phyloP scores from a whole-genome alignment of 805 yeast genomes.

The Pichia pseudocactophila region DNA sequence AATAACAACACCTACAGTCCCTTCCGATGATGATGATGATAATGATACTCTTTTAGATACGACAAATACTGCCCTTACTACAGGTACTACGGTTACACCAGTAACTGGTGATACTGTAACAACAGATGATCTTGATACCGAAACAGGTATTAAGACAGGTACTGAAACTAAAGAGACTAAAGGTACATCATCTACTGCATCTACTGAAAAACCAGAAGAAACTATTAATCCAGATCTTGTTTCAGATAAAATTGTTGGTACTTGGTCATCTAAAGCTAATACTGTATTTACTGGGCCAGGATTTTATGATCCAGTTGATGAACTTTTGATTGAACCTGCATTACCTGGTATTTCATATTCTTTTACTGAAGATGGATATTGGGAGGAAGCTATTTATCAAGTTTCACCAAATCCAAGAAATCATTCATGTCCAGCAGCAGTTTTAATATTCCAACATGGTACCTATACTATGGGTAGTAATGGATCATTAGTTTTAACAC shows the following conservation, averaged over 20 bases:
- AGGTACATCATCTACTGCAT: neutral
- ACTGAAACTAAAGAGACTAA: neutral
- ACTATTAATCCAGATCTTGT: constrained; percentile 3
- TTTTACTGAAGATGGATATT: constrained; percentile 86
- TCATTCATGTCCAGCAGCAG: constrained; percentile 80
- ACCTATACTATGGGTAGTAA: constrained; percentile 52
- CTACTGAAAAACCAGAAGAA: constrained; percentile 7
- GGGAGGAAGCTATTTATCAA: constrained; percentile 83
- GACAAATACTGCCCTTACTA: constrained; percentile 9
- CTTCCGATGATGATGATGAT: too few relatives aligned
- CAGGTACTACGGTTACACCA: constrained; percentile 11
- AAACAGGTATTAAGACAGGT: neutral
- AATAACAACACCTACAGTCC: constrained; percentile 8
- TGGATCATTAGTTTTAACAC: constrained; percentile 62
- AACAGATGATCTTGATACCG: too few relatives aligned
- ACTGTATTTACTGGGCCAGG: constrained; percentile 96
- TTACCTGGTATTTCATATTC: constrained; percentile 91
- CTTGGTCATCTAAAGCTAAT: constrained; percentile 92
- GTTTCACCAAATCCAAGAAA: constrained; percentile 59
- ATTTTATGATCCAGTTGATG: constrained; percentile 94
- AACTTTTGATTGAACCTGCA: constrained; percentile 88
- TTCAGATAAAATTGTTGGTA: constrained; percentile 49
- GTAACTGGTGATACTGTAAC: constrained; percentile 9
- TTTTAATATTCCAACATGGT: constrained; percentile 85
- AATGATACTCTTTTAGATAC: neutral